These are phyloP conservation scores for Leccinellum luteum DNA, from an alignment of 768 basidiomycete genomes.

Conservation along the genomic window DNA sequence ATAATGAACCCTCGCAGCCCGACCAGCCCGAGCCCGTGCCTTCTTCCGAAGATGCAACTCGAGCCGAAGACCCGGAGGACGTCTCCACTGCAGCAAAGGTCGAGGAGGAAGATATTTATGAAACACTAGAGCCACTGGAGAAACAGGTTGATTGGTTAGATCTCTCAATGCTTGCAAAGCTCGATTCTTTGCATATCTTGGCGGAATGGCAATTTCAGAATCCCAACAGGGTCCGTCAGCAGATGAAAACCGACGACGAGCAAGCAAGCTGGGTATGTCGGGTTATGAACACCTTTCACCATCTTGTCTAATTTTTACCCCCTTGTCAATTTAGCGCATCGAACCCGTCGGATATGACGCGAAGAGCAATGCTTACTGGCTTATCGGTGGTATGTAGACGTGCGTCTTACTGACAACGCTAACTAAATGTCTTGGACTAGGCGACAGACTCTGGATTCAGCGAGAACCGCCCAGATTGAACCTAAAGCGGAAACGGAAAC, in stretches of 20 bases:
- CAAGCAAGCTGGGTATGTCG: constrained; percentile 69
- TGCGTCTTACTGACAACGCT: background rate
- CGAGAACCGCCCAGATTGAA: constrained; percentile 55
- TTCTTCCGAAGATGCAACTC: constrained; percentile 3
- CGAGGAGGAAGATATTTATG: constrained; percentile 22
- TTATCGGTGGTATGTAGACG: constrained; percentile 62
- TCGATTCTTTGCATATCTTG: constrained; percentile 70
- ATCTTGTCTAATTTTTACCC: background rate
- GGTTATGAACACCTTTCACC: background rate
- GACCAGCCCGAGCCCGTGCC: background rate
- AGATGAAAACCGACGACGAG: constrained; percentile 82
- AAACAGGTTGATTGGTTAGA: constrained; percentile 66
- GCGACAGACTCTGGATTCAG: constrained; percentile 85
- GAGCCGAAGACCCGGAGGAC: background rate
- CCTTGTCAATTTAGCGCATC: constrained; percentile 54
- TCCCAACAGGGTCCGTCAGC: constrained; percentile 58
- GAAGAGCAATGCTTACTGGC: constrained; percentile 78
- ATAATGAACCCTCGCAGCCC: constrained; percentile 16
- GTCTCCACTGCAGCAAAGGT: constrained; percentile 11
- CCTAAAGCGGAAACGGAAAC: constrained; percentile 43
- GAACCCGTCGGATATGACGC: constrained; percentile 85
- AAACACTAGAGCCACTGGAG: constrained; percentile 26
- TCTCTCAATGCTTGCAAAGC: constrained; percentile 66
- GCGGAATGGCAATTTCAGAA: constrained; percentile 90
- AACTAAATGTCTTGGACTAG: constrained; percentile 35